These are phyloP conservation scores for Globisporangium echinulatum DNA, from an alignment of 352 stramenopile genomes.

Conservation along the genomic window DNA sequence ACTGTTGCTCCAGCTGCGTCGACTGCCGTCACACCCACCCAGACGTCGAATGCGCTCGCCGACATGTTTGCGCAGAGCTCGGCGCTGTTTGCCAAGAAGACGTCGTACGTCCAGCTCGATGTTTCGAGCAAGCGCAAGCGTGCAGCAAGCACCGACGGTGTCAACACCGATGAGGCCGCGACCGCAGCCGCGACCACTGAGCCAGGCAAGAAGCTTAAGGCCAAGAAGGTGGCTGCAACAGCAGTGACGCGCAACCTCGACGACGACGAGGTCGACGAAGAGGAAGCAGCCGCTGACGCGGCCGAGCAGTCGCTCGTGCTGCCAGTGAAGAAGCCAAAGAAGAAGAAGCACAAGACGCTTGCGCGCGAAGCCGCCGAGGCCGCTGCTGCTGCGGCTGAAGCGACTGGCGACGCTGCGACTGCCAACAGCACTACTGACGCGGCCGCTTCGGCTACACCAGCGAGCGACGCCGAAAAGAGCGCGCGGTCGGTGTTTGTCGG, in stretches of 20 bases:
- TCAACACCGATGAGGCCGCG: slow-evolving; percentile 9
- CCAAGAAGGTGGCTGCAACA: slow-evolving; percentile 3
- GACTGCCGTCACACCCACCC: not conserved
- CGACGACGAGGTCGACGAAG: not conserved
- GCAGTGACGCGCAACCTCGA: not conserved
- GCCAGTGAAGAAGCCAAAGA: slow-evolving; percentile 25
- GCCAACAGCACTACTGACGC: slow-evolving; percentile 1
- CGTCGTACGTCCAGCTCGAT: slow-evolving; percentile 27
- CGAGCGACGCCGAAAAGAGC: slow-evolving; percentile 48
- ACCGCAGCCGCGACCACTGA: no score
- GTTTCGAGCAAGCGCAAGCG: slow-evolving; percentile 14
- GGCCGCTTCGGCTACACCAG: slow-evolving; percentile 6
- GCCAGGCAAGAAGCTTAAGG: not conserved
- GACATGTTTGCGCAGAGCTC: slow-evolving; percentile 57
- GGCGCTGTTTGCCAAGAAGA: slow-evolving; percentile 60
- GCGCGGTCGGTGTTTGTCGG: slow-evolving; percentile 89
- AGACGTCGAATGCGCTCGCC: slow-evolving; percentile 22
- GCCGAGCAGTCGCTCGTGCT: not conserved
- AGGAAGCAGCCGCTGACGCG: not conserved
- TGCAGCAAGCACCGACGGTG: slow-evolving; percentile 6
- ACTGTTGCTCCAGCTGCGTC: no score
- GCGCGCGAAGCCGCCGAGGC: slow-evolving; percentile 5
- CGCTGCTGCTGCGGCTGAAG: not conserved
- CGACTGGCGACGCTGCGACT: not conserved
- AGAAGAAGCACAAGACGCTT: slow-evolving; percentile 31